Base-by-base conservation (phyloP, 2,329 filamentous ascomycete species). In the Claviceps digitariae region DNA sequence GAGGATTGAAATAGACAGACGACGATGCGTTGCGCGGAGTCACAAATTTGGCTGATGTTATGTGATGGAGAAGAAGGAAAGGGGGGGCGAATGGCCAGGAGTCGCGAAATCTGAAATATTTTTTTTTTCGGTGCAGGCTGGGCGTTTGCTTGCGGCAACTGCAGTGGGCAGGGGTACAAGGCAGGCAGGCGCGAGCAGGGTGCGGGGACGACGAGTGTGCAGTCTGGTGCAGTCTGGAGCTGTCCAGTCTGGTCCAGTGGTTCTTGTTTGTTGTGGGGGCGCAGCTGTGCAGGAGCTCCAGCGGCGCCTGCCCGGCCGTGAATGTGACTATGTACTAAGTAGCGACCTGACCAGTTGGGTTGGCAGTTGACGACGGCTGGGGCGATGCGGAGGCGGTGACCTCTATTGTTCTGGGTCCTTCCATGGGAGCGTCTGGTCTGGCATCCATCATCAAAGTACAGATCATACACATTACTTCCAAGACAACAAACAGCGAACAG, bases 11-110 rank as follows among this genome's bases (percentile, higher is more conserved):
- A 63, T 67, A 66, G 69, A 71, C 69, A 71, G 68, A 72, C 69
- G 69, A 60, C 69, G 67, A 65, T 69, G 69, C 69, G 69, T 72
- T 72, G 69, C 68, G 69, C 69, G 69, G 69, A 70, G 67, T 72
- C 69, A 72, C 69, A 70, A 64, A 62, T 62, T 66, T 70, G 66
- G 63, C 67, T 71, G 67, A 63, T 64, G 62, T 64, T 66, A 65
- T 73, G 70, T 73, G 69, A 70, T 71, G 67, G 59, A 63, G 60
- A 63, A 62, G 63, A 64, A 62, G 60, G 62, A 63, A 61, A 63
- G 59, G 61, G 62, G 61, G 44, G 40, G 60, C 43, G 27, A 59
- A 62, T 27, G 23, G 60, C 54, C 57, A 60, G 59, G 59, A 58
- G 60, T 62, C 62, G 64, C 61, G 62, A 64, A 63, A 64, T 65